Conservation (phyloP, 108 stramenopile genomes). For the Skeletonema tropicum region DNA sequence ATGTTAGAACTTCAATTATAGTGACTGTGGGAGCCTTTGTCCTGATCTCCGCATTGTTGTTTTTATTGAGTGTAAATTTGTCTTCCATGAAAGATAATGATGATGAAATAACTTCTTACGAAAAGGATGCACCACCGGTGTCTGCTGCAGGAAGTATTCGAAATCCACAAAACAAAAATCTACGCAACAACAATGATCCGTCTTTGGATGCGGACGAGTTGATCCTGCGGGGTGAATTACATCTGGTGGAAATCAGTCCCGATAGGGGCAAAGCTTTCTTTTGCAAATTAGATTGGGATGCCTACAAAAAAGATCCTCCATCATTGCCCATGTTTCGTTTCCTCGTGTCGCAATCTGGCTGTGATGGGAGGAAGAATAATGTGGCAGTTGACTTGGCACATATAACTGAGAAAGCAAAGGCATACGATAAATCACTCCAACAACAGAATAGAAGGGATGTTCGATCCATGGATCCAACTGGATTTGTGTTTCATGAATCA, state of each 20-base stretch:
- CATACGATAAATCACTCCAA: constrained; percentile 49
- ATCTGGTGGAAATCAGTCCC: background rate
- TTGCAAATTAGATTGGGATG: constrained; percentile 70
- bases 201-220: background rate
- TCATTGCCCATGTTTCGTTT: constrained; percentile 34
- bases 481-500: constrained; percentile 94
- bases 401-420: constrained; percentile 39
- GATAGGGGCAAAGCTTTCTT: constrained; percentile 52
- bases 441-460: constrained; percentile 8
- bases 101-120: background rate
- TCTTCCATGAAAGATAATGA: background rate
- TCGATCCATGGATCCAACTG: constrained; percentile 51
- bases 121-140: background rate
- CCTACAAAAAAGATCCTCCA: constrained; percentile 63
- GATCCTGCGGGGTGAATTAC: constrained; percentile 1
- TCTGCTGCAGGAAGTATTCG: background rate
- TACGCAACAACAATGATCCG: background rate
- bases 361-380: constrained; percentile 17
- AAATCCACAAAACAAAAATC: background rate
- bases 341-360: constrained; percentile 28
- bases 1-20: background rate
- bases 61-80: background rate
- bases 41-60: background rate
- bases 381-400: constrained; percentile 53
- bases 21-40: background rate